Conservation (phyloP, 1,139 yeast genomes). For the Zhuliangozyma parablackwelliae region DNA sequence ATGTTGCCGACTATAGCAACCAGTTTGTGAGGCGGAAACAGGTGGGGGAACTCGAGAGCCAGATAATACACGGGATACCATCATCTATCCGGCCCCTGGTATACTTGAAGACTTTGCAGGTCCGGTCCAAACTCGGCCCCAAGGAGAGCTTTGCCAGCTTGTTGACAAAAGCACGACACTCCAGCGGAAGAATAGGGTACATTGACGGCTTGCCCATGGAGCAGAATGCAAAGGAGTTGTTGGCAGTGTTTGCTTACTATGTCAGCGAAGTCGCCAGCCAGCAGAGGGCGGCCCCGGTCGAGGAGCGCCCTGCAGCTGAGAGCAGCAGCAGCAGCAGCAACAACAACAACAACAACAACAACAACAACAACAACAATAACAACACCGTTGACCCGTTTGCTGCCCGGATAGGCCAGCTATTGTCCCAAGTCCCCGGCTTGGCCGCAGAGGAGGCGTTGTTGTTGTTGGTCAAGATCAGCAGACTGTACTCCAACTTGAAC, state of each 20-base stretch:
- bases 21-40: conserved; percentile 15
- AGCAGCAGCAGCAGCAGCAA: background rate
- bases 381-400: conserved; percentile 22
- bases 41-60: conserved; percentile 21
- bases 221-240: conserved; percentile 20
- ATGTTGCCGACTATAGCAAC: conserved; percentile 20
- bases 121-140: conserved; percentile 25
- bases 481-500: conserved; percentile 22
- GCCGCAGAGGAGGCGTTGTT: conserved; percentile 29
- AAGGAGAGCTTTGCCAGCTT: conserved; percentile 28
- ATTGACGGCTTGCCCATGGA: conserved; percentile 19
- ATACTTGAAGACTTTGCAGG: conserved; percentile 31
- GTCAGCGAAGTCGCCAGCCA: conserved; percentile 16
- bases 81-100: conserved; percentile 23
- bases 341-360: background rate
- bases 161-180: conserved; percentile 24
- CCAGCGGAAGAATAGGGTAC: conserved; percentile 14
- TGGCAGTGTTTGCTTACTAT: conserved; percentile 33
- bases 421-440: conserved; percentile 19
- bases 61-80: conserved; percentile 33
- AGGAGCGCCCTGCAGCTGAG: background rate
- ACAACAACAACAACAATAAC: conserved; percentile 1
- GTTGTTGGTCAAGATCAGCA: conserved; percentile 31
- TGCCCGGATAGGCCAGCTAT: conserved; percentile 17
- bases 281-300: conserved; percentile 1